Evolutionary conservation across 1,139 yeast species (phyloP), one percentile per base, ranked within the genome.

Genomic region (Kodamaea arcana): DNA sequence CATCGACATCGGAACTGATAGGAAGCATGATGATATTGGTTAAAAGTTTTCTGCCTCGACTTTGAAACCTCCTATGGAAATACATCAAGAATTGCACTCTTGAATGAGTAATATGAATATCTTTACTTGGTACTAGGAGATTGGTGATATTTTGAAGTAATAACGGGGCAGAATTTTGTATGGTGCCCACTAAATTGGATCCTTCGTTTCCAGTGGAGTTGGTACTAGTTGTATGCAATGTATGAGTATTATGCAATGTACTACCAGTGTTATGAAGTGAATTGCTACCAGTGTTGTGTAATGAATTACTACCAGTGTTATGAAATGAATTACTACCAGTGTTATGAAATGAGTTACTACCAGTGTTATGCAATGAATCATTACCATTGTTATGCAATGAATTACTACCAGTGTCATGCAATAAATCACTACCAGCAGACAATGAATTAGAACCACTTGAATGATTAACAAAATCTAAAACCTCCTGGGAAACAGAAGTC

Each of bases 41-140:
- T 16, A 83, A 40, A n/a, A 57, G 52, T 36, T 62, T 62, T 48
- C 92, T 67, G 15, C 72, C 48, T 4, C 52, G 41, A 39, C 79
- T 76, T 58, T 78, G 63, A 29, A 73, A 60, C 43, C 94, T 62
- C 18, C 74, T 64, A 42, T 83, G 84, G 42, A 80, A 73, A 35
- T 65, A 65, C 28, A 79, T 50, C 15, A 81, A 52, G 41, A 57
- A 69, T 49, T 79, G 83, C 12, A 79, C 46, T 39, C 81, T 60
- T 8, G 82, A 67, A 22, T 66, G 58, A 11, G 27, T 28, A n/a
- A 33, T 21, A 4, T 15, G 6, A 7, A 18, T 18, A 9, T 18
- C 22, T 9, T 6, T 18, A 18, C 9, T 15, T 13, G 28, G 17
- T 25, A 15, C 9, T 13, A 15, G 11, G 15, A 14, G 6, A 6